Conservation (phyloP, 2,329 filamentous ascomycete genomes). For the Colletotrichum liriopes region DNA sequence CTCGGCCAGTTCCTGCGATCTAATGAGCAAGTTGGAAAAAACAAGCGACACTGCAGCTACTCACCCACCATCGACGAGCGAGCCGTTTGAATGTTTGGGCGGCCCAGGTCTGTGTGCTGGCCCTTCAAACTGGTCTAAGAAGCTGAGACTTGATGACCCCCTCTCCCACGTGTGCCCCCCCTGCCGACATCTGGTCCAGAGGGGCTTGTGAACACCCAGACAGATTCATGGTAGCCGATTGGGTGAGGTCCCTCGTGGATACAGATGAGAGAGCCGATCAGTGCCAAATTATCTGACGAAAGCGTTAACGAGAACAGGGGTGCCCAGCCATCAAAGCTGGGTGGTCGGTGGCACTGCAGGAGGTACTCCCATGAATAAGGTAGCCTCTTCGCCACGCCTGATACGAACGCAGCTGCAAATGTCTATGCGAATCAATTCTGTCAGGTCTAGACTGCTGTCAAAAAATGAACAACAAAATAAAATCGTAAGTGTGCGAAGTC, state of each 20-base stretch:
- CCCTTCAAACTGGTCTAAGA: slow-evolving; percentile 26
- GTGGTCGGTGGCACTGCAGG: not conserved
- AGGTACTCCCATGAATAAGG: not conserved
- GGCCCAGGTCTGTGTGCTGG: slow-evolving; percentile 22
- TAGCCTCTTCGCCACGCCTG: not conserved
- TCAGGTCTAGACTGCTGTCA: not conserved
- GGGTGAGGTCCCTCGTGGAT: slow-evolving; percentile 9
- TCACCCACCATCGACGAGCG: too few species aligned
- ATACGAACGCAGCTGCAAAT: slow-evolving; percentile 17
- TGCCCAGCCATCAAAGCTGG: not conserved
- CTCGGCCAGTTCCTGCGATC: not conserved
- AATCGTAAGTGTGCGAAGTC: not conserved
- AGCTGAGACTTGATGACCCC: slow-evolving; percentile 26
- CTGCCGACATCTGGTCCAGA: slow-evolving; percentile 33
- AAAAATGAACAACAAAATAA: not conserved
- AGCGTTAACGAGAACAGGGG: slow-evolving; percentile 17
- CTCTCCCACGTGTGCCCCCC: slow-evolving; percentile 34
- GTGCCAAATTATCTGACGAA: slow-evolving; percentile 36
- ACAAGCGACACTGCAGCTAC: not conserved
- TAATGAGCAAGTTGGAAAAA: not conserved
- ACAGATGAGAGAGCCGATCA: slow-evolving; percentile 11
- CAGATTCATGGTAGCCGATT: slow-evolving; percentile 20
- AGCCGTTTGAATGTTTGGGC: slow-evolving; percentile 4
- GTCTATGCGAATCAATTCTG: not conserved
- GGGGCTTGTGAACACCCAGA: slow-evolving; percentile 9